These are phyloP conservation scores for Limnomonas spitsbergensis DNA, from an alignment of 139 green algal genomes.

Conservation along the genomic window DNA sequence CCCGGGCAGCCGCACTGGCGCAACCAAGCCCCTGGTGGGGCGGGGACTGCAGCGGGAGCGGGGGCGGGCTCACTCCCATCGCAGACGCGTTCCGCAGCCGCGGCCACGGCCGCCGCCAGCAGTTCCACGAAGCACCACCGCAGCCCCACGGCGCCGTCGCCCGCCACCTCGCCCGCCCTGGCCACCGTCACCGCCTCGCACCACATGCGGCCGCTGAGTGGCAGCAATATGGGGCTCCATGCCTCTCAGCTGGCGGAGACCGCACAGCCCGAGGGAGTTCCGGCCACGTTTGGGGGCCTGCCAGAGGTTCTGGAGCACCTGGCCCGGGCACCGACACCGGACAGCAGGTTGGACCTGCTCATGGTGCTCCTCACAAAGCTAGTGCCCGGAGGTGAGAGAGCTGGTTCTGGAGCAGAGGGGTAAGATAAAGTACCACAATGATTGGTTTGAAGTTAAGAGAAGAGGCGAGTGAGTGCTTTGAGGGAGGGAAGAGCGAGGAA, in stretches of 20 bases:
- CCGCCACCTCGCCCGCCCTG: background rate
- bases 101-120: background rate
- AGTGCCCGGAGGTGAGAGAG: conserved; percentile 8
- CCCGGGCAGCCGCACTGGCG: background rate
- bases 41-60: background rate
- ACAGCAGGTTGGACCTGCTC: conserved; percentile 20
- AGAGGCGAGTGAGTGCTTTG: too few relatives aligned
- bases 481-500: too few relatives aligned
- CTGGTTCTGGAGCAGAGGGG: background rate
- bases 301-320: conserved; percentile 29
- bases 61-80: too few relatives aligned
- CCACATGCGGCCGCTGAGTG: too few relatives aligned
- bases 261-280: background rate
- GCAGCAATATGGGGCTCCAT: too few relatives aligned
- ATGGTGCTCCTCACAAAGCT: conserved; percentile 14
- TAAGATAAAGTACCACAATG: too few relatives aligned
- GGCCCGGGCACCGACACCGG: conserved; percentile 24
- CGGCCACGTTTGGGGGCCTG: conserved; percentile 29
- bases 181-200: background rate
- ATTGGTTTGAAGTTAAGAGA: too few relatives aligned
- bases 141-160: background rate
- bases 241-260: background rate
- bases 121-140: background rate
- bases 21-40: background rate
- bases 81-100: background rate